Evolutionary conservation across 352 stramenopile genomes (phyloP), one percentile per base, ranked within the genome.

Genomic region (Phytopythium cucurbitacearum): DNA sequence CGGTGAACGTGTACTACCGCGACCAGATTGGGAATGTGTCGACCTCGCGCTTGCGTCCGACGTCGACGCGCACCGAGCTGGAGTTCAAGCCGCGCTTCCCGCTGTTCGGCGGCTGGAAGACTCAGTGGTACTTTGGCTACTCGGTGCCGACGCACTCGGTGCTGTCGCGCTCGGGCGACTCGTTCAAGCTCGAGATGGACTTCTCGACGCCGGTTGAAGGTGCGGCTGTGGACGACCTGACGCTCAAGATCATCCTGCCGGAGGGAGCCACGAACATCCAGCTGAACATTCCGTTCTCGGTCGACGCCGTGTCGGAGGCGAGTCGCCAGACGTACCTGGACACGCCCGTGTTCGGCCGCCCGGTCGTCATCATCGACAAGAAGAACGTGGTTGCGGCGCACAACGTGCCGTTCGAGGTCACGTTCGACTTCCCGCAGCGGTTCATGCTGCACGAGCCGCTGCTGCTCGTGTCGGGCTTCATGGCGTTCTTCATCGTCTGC

Each of bases 1-100:
- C 85, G 21, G 73, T 89, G 7, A 93, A 93, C 57, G 80, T 96
- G 44, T 96, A 96, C 72, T 96, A 96, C 65, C 84, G 87, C 55
- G 87, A 96, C 69, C 80, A 94, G 66, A 96, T 96, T 49, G 87
- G 87, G 40, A 96, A 96, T 60, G 80, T 96, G 50, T 94, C 85
- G 40, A 95, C 84, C 5, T 96, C 87, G 38, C 72, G 71, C 10
- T 56, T 95, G 43, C 81, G 76, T 40, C 54, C 58, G 40, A 80
- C 71, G 47, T 55, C 59, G 16, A 69, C 75, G 40, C 60, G 79
- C 40, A 73, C 82, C 57, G 77, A 94, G 40, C 65, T 96, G 43
- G 67, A 88, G 53, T 85, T 96, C 53, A 79, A 91, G 59, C 76
- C 85, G 36, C 83, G 87, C 15, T 96, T 94, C 64, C 87, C 87